These are phyloP conservation scores for Stemphylium vesicarium DNA, from an alignment of 2,329 filamentous ascomycete species.

Conservation along the genomic window DNA sequence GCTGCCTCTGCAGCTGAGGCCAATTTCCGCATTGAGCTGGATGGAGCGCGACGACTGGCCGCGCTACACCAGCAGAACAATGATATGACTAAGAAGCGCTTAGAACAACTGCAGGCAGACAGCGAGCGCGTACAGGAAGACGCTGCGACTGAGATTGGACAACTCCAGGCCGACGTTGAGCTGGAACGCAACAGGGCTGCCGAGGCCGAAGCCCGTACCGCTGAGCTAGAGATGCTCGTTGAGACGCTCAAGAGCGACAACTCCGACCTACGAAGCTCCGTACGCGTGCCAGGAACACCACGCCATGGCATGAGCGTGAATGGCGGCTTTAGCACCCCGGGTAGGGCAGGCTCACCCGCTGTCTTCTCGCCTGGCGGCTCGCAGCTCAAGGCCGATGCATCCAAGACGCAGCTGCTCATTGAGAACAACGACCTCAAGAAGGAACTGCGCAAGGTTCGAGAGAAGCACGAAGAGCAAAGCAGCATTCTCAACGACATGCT, in stretches of 20 bases:
- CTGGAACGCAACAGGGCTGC: slow-evolving; percentile 65
- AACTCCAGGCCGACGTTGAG: slow-evolving; percentile 58
- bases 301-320: slow-evolving; percentile 56
- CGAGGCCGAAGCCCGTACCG: slow-evolving; percentile 66
- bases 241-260: slow-evolving; percentile 65
- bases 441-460: slow-evolving; percentile 74
- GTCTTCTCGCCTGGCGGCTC: slow-evolving; percentile 62
- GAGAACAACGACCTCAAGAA: slow-evolving; percentile 70
- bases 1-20: slow-evolving; percentile 82
- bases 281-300: slow-evolving; percentile 58
- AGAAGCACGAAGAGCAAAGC: slow-evolving; percentile 75
- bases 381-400: slow-evolving; percentile 61
- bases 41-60: slow-evolving; percentile 79
- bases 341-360: slow-evolving; percentile 58
- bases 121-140: slow-evolving; percentile 71
- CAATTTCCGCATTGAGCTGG: slow-evolving; percentile 84
- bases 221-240: slow-evolving; percentile 68
- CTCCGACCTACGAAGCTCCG: slow-evolving; percentile 49
- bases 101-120: slow-evolving; percentile 71
- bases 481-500: slow-evolving; percentile 86
- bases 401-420: slow-evolving; percentile 67
- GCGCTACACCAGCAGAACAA: slow-evolving; percentile 81
- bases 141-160: slow-evolving; percentile 63
- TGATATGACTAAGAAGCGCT: slow-evolving; percentile 71
- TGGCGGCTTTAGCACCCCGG: slow-evolving; percentile 58